Base-by-base conservation (phyloP, 2,329 filamentous ascomycete species). In the Fusarium verticillioides region DNA sequence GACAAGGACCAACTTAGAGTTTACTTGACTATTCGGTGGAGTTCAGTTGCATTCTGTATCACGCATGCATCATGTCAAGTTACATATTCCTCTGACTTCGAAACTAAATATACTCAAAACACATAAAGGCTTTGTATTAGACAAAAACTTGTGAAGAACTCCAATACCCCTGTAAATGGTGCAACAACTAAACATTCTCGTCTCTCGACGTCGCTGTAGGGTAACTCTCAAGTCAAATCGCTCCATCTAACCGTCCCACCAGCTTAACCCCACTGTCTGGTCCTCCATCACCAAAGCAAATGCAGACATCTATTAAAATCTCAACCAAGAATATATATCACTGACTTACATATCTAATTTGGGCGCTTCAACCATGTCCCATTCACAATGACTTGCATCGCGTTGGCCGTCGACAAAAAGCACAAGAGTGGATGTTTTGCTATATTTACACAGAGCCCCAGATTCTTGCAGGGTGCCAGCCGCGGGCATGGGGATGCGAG, bases 401-500 rank as follows among this genome's bases (percentile, higher is more conserved):
- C 49, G 42, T 52, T 65, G 47, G 43, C 50, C 21, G 42, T 43
- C 8, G 32, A n/a, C 19, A 30, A 36, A 42, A 44, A 59, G 64
- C 49, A 23, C 37, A 28, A 59, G 50, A 70, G 54, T 66, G 70
- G 70, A 36, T 60, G 52, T 21, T 53, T 46, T 67, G 49, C 70
- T 73, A 73, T 74, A 71, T 54, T 73, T 73, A 73, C 63, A 60
- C 47, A 30, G 15, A 59, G 68, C 47, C 67, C 65, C 53, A 61
- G 54, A 26, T 36, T 30, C 32, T 34, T 59, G 58, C 70, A 71
- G 61, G 70, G 70, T 60, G 58, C 49, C 42, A 67, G 40, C 21
- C 26, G 62, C 47, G 34, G 18, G 23, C n/a, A 15, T 50, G 42
- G 61, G 50, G 52, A 63, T 73, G 62, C 66, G 47, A 68, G 59